These are phyloP conservation scores for Erodium chrysanthum DNA, from an alignment of 441 rosid species.

Conservation along the genomic window DNA sequence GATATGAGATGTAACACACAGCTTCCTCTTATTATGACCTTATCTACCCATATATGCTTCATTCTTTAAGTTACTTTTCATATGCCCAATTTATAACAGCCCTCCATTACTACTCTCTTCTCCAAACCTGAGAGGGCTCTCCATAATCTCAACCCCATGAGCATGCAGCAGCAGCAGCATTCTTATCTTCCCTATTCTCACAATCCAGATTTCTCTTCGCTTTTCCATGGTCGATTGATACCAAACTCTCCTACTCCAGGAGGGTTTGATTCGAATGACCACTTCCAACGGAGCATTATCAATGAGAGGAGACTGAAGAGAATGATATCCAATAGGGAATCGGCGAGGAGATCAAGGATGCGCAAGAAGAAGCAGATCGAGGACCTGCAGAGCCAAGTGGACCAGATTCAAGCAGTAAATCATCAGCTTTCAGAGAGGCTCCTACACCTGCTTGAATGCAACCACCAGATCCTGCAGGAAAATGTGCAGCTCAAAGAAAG, in stretches of 20 bases:
- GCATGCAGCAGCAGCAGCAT: background rate
- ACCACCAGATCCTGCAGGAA: slow-evolving; percentile 57
- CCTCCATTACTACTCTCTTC: background rate
- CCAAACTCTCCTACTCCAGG: slow-evolving; percentile 10
- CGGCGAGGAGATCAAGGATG: slow-evolving; percentile 64
- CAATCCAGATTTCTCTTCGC: background rate
- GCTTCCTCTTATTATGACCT: background rate
- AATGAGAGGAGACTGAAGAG: slow-evolving; percentile 51
- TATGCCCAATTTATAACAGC: too few species aligned
- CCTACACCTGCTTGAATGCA: slow-evolving; percentile 47
- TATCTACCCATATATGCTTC: background rate
- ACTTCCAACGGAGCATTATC: slow-evolving; percentile 14
- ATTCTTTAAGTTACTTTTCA: too few species aligned
- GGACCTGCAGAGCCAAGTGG: slow-evolving; percentile 56
- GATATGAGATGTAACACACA: background rate
- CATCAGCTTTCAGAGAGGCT: slow-evolving; percentile 61
- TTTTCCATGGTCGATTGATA: background rate
- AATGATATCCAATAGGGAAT: slow-evolving; percentile 68
- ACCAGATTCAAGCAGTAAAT: slow-evolving; percentile 46
- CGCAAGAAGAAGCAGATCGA: slow-evolving; percentile 66
- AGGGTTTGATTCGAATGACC: slow-evolving; percentile 19
- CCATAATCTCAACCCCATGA: too few species aligned
- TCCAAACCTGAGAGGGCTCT: background rate
- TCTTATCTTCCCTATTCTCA: background rate
- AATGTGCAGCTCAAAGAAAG: slow-evolving; percentile 61